These are phyloP conservation scores for Hysterangium stoloniferum DNA, from an alignment of 768 basidiomycete species.

Conservation along the genomic window DNA sequence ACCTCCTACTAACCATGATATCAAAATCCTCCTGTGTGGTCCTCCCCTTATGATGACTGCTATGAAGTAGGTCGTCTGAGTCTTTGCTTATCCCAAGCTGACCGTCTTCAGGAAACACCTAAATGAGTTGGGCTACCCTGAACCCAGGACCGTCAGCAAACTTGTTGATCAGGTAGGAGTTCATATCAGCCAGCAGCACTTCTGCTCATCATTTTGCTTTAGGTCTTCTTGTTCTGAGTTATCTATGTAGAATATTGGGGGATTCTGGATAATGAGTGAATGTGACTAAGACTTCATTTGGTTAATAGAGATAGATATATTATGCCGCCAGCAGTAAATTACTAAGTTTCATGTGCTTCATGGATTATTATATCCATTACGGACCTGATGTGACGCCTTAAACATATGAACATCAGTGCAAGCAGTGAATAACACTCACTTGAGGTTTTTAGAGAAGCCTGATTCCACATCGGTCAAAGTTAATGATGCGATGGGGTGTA, in stretches of 20 bases:
- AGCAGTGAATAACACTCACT: constrained; percentile 42
- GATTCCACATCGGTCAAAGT: constrained; percentile 71
- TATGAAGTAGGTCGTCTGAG: constrained; percentile 53
- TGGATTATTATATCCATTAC: constrained; percentile 73
- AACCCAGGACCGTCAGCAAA: constrained; percentile 88
- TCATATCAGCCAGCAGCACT: not conserved
- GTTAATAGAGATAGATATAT: not conserved
- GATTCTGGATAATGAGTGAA: too few relatives aligned
- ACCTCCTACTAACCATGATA: constrained; percentile 54
- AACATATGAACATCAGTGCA: not conserved
- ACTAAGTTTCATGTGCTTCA: constrained; percentile 28
- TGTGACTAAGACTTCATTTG: too few relatives aligned
- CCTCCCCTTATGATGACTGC: constrained; percentile 73
- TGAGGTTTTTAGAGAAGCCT: constrained; percentile 62
- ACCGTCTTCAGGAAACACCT: constrained; percentile 65
- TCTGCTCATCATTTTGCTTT: constrained; percentile 12
- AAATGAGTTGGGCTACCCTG: constrained; percentile 78
- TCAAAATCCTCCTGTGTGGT: constrained; percentile 86
- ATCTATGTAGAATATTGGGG: not conserved
- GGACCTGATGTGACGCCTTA: constrained; percentile 35
- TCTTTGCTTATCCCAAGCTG: not conserved
- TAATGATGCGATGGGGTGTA: constrained; percentile 66
- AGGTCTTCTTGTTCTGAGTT: constrained; percentile 34
- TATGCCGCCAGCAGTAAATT: constrained; percentile 15
- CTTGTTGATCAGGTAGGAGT: constrained; percentile 69